phyloP scores from a whole-genome alignment of 495 filamentous ascomycete species.

The Podospora fimiseda region DNA sequence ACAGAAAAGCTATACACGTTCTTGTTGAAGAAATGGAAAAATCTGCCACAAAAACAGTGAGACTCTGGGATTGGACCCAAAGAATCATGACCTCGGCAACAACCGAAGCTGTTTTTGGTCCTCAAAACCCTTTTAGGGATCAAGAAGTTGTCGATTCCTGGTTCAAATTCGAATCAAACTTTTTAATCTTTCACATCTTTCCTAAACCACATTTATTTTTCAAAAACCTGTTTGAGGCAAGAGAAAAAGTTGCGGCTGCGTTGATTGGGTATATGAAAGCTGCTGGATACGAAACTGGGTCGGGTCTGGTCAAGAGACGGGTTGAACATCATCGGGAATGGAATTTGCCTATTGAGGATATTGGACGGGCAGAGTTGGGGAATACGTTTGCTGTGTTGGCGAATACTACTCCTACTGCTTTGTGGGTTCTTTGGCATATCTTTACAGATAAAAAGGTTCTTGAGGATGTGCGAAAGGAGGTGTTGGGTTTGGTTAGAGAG shows the following conservation, averaged over 20 bases:
- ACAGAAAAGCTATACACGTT: conserved; percentile 12
- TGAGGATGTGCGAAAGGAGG: conserved; percentile 17
- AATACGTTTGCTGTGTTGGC: not conserved
- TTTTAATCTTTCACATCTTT: conserved; percentile 16
- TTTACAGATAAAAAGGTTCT: conserved; percentile 19
- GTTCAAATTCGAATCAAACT: conserved; percentile 17
- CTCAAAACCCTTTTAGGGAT: conserved; percentile 18
- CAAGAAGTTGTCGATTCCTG: conserved; percentile 12
- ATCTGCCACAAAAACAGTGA: not conserved
- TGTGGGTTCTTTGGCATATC: conserved; percentile 1
- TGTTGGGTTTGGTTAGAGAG: conserved; percentile 12
- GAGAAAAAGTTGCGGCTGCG: conserved; percentile 16
- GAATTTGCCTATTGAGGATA: conserved; percentile 12
- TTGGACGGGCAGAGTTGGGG: conserved; percentile 23
- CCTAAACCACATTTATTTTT: conserved; percentile 11
- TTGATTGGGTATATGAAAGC: conserved; percentile 14
- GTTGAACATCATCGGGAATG: conserved; percentile 17
- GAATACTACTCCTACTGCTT: not conserved
- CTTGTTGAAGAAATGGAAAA: conserved; percentile 7
- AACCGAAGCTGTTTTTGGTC: conserved; percentile 18
- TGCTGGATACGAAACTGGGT: conserved; percentile 13
- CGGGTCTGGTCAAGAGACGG: conserved; percentile 15
- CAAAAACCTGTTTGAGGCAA: conserved; percentile 8
- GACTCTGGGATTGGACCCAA: conserved; percentile 14
- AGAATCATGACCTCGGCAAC: conserved; percentile 10